A percentile compares a stretch with the other conserved stretches of the same genome.
Evolutionary conservation across 768 basidiomycete genomes (phyloP).

Genomic region (Pholiota molesta): DNA sequence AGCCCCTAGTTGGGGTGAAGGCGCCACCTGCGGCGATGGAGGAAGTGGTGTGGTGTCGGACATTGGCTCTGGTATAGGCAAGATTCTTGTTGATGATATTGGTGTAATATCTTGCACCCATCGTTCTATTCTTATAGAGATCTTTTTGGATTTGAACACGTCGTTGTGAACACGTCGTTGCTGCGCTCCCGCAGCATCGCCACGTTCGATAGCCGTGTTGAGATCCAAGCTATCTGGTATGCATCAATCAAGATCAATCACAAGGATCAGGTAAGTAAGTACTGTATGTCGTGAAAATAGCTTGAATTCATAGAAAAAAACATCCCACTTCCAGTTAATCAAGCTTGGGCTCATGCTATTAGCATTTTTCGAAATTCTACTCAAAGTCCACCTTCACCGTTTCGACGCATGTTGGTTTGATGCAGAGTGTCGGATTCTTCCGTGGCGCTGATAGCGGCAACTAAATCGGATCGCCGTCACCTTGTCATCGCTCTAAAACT

Average conservation of each 20-base stretch:
- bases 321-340: too few relatives aligned
- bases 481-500: background rate
- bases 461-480: background rate
- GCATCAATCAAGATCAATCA: too few relatives aligned
- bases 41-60: background rate
- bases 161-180: slow-evolving; percentile 1
- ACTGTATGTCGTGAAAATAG: too few relatives aligned
- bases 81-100: background rate
- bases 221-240: too few relatives aligned
- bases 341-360: too few relatives aligned
- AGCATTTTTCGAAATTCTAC: too few relatives aligned
- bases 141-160: background rate
- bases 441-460: background rate
- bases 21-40: background rate
- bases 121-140: background rate
- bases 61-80: background rate
- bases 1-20: background rate
- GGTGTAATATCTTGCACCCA: background rate
- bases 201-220: too few relatives aligned
- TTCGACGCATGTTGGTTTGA: too few relatives aligned
- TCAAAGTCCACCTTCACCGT: too few relatives aligned
- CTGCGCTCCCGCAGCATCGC: background rate
- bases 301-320: too few relatives aligned
- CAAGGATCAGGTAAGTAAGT: too few relatives aligned
- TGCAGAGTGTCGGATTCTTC: too few relatives aligned